phyloP scores from a whole-genome alignment of 805 yeast species.

The Kazachstania taianensis region DNA sequence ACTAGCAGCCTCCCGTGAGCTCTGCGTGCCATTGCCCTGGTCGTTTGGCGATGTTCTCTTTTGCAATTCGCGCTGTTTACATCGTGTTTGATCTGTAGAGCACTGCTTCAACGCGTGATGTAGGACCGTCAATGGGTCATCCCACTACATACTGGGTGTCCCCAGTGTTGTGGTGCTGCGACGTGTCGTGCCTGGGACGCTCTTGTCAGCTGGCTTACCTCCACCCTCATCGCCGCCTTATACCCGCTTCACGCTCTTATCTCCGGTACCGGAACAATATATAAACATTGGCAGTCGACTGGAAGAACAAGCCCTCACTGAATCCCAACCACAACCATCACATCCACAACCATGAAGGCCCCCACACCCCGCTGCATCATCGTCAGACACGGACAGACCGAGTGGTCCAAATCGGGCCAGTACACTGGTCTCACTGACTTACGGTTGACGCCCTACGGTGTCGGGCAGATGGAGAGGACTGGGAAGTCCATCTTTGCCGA shows the following conservation, averaged over 20 bases:
- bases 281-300: background rate
- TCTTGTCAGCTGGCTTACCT: no score
- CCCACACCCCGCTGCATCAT: constrained; percentile 60
- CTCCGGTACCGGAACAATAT: background rate
- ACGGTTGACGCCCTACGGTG: constrained; percentile 69
- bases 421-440: constrained; percentile 82
- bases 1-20: constrained; percentile 2
- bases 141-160: no score
- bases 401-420: constrained; percentile 92
- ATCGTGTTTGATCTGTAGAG: no score
- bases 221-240: background rate
- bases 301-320: no score
- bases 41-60: no score
- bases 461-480: constrained; percentile 60
- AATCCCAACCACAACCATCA: background rate
- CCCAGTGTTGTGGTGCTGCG: no score
- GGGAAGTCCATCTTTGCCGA: constrained; percentile 59
- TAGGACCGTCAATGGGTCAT: no score
- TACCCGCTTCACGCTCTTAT: no score
- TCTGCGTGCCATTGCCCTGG: no score
- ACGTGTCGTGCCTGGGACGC: no score
- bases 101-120: no score
- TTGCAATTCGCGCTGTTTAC: no score
- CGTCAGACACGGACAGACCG: constrained; percentile 85
- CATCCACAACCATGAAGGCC: constrained; percentile 5